Conservation (phyloP, 768 basidiomycete genomes). For the Sarcodon aspratus region DNA sequence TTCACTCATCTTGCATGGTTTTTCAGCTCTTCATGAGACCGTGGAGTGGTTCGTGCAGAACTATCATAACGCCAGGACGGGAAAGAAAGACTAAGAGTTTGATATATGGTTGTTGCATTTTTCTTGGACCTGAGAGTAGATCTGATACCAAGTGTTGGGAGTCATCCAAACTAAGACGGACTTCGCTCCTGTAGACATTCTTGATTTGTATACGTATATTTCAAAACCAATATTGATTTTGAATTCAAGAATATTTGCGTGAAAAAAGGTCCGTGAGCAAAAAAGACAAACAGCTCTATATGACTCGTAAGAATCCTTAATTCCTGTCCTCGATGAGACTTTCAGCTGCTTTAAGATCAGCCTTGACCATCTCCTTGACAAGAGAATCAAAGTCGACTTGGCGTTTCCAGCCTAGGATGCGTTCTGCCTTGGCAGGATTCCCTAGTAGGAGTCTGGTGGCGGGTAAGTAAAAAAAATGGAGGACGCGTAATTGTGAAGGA, state of each 20-base stretch:
- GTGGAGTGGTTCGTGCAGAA: constrained; percentile 87
- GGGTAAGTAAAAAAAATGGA: background rate
- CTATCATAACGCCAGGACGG: constrained; percentile 59
- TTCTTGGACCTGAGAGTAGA: too few relatives aligned
- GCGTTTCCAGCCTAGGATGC: constrained; percentile 83
- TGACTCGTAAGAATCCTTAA: constrained; percentile 17
- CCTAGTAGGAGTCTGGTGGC: constrained; percentile 63
- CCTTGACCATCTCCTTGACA: constrained; percentile 85
- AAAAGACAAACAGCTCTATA: too few relatives aligned
- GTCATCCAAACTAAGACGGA: too few relatives aligned
- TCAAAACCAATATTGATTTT: too few relatives aligned
- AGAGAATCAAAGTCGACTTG: constrained; percentile 73
- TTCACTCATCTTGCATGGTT: background rate
- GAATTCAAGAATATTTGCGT: too few relatives aligned
- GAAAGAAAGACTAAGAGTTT: constrained; percentile 17
- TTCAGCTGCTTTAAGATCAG: constrained; percentile 63
- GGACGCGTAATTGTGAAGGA: too few relatives aligned
- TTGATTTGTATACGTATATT: too few relatives aligned
- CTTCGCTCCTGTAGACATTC: too few relatives aligned
- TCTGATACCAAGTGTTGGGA: too few relatives aligned
- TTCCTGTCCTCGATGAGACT: constrained; percentile 81
- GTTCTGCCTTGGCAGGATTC: constrained; percentile 85
- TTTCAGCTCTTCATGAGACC: constrained; percentile 60
- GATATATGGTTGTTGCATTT: background rate
- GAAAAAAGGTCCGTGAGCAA: too few relatives aligned